Evolutionary conservation across 2,329 filamentous ascomycete genomes (phyloP), one percentile per base, ranked within the genome.

Genomic region (Didymella keratinophila): DNA sequence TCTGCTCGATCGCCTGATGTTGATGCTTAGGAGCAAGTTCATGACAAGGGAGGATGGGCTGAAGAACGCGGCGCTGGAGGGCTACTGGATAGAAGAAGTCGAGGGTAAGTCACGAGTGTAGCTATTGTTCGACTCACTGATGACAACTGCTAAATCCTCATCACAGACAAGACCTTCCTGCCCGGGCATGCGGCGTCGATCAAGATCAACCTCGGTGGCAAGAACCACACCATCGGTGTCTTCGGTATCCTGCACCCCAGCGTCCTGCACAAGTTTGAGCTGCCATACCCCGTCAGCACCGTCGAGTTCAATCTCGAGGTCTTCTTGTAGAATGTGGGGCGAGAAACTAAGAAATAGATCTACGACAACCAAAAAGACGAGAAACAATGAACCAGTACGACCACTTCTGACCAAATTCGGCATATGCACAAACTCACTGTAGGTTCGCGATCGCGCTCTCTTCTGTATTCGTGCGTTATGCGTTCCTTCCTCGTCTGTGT

Each of bases 11-110:
- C 89, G 95, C 52, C 81, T 98, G 62, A 89, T 99, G 85, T 82
- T 91, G 61, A 98, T 98, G 94, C 86, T 99, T 61, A 90, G 90
- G 73, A 90, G 87, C 45, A 86, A 87, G 41, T 97, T 97, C 81
- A 80, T 95, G 58, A 90, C 87, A 2, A 84, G 86, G 59, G 91
- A 93, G 70, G 90, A 93, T 65, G 67, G 78, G 82, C 65, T 78
- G 79, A 86, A 73, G 61, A 80, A 81, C 55, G 84, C 87, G 67
- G 83, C 86, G 44, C 84, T 92, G 14, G 70, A 73, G 69, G 88
- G 89, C 20, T 99, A 99, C 81, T 98, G 92, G 90, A 95, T 98
- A 69, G 89, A 97, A 79, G 92, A 96, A 79, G 86, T 96, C 61
- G 86, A 96, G 69, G 92, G 86, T 87, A 77, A 69, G 82, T 27